Conservation (phyloP, 345 rosid species). For the Sisymbrium irio region DNA sequence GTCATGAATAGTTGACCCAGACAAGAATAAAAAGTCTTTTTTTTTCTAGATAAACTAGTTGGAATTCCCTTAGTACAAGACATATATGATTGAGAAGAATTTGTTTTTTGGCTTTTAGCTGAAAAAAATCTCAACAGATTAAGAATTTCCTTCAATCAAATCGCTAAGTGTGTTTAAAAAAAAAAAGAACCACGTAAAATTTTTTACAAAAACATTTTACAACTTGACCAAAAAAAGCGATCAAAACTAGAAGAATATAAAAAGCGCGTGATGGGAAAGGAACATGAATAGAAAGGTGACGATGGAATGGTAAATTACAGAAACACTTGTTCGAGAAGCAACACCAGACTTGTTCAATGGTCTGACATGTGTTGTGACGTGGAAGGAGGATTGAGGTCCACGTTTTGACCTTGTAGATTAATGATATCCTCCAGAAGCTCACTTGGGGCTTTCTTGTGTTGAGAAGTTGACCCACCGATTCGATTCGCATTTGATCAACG, state of each 20-base stretch:
- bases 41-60: not conserved
- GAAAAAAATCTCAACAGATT: not conserved
- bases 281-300: conserved; percentile 4
- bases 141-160: not conserved
- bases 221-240: not conserved
- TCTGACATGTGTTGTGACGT: conserved; percentile 31
- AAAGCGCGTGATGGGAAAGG: conserved; percentile 25
- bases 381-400: conserved; percentile 17
- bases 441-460: not conserved
- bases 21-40: not conserved
- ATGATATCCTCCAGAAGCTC: conserved; percentile 12
- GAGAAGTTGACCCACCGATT: conserved; percentile 7
- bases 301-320: not conserved
- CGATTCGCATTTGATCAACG: not conserved
- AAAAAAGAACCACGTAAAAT: too few relatives aligned
- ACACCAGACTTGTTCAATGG: conserved; percentile 15
- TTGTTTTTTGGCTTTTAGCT: not conserved
- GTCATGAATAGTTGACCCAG: not conserved
- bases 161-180: too few relatives aligned
- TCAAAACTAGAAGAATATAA: not conserved
- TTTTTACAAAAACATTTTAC: not conserved
- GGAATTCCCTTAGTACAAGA: not conserved
- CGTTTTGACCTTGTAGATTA: conserved; percentile 13
- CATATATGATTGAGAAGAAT: not conserved
- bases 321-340: conserved; percentile 26